Base-by-base conservation (phyloP, 768 basidiomycete genomes). In the Xerocomellus intermedius region DNA sequence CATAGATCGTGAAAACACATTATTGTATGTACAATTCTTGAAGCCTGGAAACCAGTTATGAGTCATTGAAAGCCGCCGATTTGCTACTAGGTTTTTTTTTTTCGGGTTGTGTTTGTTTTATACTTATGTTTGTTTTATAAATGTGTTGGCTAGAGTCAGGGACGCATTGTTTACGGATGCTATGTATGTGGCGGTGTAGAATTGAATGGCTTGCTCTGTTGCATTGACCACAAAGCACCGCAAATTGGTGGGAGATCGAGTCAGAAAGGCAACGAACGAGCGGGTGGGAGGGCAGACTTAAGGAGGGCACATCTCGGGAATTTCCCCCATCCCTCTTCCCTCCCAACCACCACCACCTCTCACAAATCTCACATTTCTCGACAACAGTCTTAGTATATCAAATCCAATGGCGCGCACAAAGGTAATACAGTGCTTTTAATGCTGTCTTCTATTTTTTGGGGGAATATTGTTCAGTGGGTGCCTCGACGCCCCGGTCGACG, bases 361-460 rank as follows among this genome's bases (percentile, higher is more conserved):
- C 30, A 24, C 24, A 24, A 24, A 24, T 26, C 30, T 10, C 22
- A 44, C 38, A 45, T 44, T 49, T 43, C 50, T 22, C 26, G 9
- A 16, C 39, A 42, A 6, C 42, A 36, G 30, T n/a, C n/a, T n/a
- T 10, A 12, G 30, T 14, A 36, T 87, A 24, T 24, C 2, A 3
- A 24, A 2, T 5, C 24, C 24, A 24, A 24, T 24, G 86, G 86
- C 86, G 60, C 86, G 86, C 58, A 88, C 86, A 47, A 89, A 89
- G 68, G 68, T 68, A 50, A 46, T 8, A 8, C 28, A 33, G 2
- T 5, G 24, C 24, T 2, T 24, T 24, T 24, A 24, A 24, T 24
- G 5, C 21, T 33, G 8, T 46, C 50, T 48, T 38, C 26, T 47
- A 22, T 52, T 38, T 49, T 43, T 38, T 50, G 21, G n/a, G 32